These are phyloP conservation scores for Hypoxylon sp. DNA, from an alignment of 2,329 filamentous ascomycete genomes.

Conservation along the genomic window DNA sequence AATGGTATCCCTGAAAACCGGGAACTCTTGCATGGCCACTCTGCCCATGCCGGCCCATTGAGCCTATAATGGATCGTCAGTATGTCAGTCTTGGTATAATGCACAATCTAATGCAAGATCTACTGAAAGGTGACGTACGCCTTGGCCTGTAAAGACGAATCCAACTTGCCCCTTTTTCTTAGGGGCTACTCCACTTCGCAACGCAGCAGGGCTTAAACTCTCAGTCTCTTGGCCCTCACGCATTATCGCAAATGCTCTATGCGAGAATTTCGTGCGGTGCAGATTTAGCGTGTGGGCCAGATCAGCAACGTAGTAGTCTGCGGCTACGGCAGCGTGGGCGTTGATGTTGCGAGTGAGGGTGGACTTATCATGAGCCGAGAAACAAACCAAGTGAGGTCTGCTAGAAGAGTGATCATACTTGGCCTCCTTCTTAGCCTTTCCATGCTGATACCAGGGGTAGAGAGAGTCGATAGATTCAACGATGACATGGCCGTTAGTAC, in stretches of 20 bases:
- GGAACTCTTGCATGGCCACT: conserved; percentile 35
- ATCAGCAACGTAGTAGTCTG: conserved; percentile 36
- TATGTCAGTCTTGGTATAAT: too few species aligned
- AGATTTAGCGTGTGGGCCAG: conserved; percentile 36
- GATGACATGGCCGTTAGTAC: conserved; percentile 43
- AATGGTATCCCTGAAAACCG: conserved; percentile 27
- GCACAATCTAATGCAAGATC: not conserved
- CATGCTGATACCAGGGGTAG: conserved; percentile 41
- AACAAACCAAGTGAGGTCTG: conserved; percentile 16
- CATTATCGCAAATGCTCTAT: conserved; percentile 14
- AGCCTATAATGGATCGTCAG: conserved; percentile 18
- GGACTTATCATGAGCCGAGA: conserved; percentile 27
- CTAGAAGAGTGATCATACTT: not conserved
- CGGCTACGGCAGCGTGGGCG: conserved; percentile 36
- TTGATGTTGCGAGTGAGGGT: conserved; percentile 42
- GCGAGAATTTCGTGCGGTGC: conserved; percentile 22
- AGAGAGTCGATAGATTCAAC: conserved; percentile 42
- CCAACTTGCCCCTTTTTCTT: conserved; percentile 21
- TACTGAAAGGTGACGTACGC: conserved; percentile 4
- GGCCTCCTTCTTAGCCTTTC: conserved; percentile 29
- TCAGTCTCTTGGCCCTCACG: conserved; percentile 23
- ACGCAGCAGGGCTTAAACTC: conserved; percentile 8
- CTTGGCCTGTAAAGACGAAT: conserved; percentile 49
- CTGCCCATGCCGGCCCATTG: conserved; percentile 49
- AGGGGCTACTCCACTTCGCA: not conserved